Base-by-base conservation (phyloP, 2,329 filamentous ascomycete species). In the Monilinia vaccinii-corymbosi region DNA sequence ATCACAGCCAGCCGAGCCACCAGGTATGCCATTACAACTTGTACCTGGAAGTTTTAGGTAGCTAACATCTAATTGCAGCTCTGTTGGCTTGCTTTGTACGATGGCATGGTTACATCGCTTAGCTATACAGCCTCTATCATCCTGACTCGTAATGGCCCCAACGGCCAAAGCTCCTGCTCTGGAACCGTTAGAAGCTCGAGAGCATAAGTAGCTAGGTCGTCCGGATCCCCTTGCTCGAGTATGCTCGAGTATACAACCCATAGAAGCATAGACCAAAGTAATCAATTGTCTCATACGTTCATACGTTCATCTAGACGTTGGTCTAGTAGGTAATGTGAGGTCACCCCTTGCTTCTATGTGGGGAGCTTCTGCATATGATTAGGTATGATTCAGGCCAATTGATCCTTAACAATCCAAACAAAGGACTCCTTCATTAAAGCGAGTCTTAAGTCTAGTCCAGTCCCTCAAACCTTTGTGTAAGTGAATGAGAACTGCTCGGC, bases 301-400 rank as follows among this genome's bases (percentile, higher is more conserved):
- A n/a, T 42, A 9, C 40, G 4, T 44, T 47, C 42, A 38, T 32
- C 14, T n/a, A 53, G 36, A n/a, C 16, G 23, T 4, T 42, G n/a
- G 40, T 59, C 53, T 59, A 28, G 25, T 28, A 28, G 25, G 49
- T 60, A 60, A 60, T 60, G 55, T 60, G 57, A 60, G 49, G 57
- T 55, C 57, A 60, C 49, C 25, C 57, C 21, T 46, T 59, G 13
- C 31, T n/a, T 42, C 25, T n/a, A 51, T 21, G 44, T 52, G 57
- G 34, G 40, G 48, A 16, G 2, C 18, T 31, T 52, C 10, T 42
- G 46, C 50, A 53, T 42, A 42, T 42, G 42, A 42, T 42, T 42
- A 14, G 13, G 14, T 34, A 28, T 34, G 32, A 36, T 36, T 36
- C 4, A 36, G 18, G 21, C 21, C 18, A 18, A 44, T 44, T 34